Evolutionary conservation across 202 grass and related monocot species (phyloP), one percentile per base, ranked within the genome.

Genomic region (Setaria italica): DNA sequence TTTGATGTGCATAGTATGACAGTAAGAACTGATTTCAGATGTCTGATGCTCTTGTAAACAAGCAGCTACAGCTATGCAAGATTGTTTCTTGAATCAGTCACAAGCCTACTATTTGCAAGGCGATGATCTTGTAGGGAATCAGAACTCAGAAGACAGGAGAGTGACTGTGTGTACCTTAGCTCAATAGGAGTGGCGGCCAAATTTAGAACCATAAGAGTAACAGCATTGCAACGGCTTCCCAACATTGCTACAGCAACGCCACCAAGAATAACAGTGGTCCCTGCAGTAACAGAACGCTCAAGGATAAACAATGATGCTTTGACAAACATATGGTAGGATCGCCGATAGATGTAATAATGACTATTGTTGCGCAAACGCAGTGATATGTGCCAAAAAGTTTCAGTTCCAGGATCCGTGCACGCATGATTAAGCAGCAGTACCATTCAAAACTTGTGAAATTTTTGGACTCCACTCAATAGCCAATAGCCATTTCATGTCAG

Each of bases 181-280:
- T 99, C 96, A 85, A 99, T 78, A 60, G 96, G 96, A 77, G 96
- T 99, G 21, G 90, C 96, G 0, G 85, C 87, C 30, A 96, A 90
- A 72, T 99, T 99, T 3, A 91, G 82, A 88, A 96, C 90, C 91
- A 96, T 92, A 59, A 95, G 72, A 42, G 85, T 95, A 45, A 90
- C 88, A 67, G 88, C 86, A 87, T 99, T 93, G 90, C 97, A 99
- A 11, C 57, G 88, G 57, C 82, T 50, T 75, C 97, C 87, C 53
- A 96, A 48, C 73, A 91, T 72, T 53, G 93, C 92, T 60, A 99
- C 82, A 59, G 92, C 87, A 51, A 96, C 17, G 48, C 91, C 93
- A 39, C 97, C 93, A 74, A 99, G 94, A 81, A 96, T 69, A 70
- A 96, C 91, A 20, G 97, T 94, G 30, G 93, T 96, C 47, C 97